Conservation (phyloP, 768 basidiomycete species). For the Chalciporus piperatus region DNA sequence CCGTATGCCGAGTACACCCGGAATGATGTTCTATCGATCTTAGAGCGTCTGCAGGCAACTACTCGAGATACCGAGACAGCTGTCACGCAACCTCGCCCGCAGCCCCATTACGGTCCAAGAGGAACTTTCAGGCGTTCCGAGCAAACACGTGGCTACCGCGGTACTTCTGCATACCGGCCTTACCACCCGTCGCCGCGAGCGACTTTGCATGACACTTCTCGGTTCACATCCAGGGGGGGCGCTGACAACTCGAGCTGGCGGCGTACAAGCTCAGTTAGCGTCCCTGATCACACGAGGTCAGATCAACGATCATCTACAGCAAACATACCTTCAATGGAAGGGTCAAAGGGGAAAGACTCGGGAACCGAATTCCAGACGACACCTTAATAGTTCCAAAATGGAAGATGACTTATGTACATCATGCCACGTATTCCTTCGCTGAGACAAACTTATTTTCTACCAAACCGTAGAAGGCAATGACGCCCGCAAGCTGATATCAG, state of each 20-base stretch:
- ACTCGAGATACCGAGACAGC: conserved; percentile 15
- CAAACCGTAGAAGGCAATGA: background rate
- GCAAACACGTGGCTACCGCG: conserved; percentile 22
- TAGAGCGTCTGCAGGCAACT: conserved; percentile 44
- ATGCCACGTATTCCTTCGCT: conserved; percentile 19
- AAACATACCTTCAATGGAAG: conserved; percentile 18
- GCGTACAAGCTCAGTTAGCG: conserved; percentile 7
- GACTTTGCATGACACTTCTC: conserved; percentile 12
- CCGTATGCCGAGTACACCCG: conserved; percentile 46
- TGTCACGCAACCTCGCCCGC: conserved; percentile 4
- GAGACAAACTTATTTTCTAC: conserved; percentile 9
- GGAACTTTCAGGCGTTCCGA: conserved; percentile 9
- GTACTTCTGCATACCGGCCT: conserved; percentile 13
- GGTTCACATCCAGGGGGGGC: conserved; percentile 16
- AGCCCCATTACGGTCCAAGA: conserved; percentile 7
- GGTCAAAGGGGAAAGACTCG: conserved; percentile 23
- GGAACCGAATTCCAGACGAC: conserved; percentile 10
- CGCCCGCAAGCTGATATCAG: conserved; percentile 17
- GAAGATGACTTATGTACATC: conserved; percentile 14
- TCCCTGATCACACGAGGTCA: conserved; percentile 15
- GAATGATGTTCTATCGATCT: conserved; percentile 49
- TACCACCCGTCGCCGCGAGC: conserved; percentile 11
- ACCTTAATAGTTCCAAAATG: conserved; percentile 23
- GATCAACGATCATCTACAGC: conserved; percentile 14
- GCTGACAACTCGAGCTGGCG: conserved; percentile 18